Evolutionary conservation across 2,329 filamentous ascomycete species (phyloP).

Genomic region (Knufia fluminis): DNA sequence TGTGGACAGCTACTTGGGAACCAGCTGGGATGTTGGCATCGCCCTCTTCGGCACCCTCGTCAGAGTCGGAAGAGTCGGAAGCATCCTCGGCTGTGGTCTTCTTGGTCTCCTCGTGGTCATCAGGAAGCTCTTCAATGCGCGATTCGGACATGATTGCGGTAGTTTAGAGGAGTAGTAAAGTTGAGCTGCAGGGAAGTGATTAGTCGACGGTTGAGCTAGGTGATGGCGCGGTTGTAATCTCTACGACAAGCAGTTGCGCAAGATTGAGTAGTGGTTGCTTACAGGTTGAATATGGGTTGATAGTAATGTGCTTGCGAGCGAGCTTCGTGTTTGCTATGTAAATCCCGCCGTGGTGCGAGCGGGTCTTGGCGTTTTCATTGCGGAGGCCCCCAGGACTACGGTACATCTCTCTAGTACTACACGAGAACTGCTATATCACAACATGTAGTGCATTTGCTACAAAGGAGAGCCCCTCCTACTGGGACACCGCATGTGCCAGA

Average conservation of each 20-base stretch:
- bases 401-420: too few relatives aligned
- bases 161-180: conserved; percentile 26
- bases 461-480: background rate
- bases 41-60: conserved; percentile 35
- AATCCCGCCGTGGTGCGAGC: too few relatives aligned
- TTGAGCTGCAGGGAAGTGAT: background rate
- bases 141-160: conserved; percentile 79
- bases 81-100: conserved; percentile 72
- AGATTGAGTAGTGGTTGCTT: background rate
- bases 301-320: too few relatives aligned
- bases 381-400: too few relatives aligned
- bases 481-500: background rate
- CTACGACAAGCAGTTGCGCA: background rate
- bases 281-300: background rate
- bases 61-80: conserved; percentile 42
- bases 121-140: conserved; percentile 93
- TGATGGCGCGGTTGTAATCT: background rate
- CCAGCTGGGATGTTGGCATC: conserved; percentile 68
- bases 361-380: too few relatives aligned
- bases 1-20: conserved; percentile 84
- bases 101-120: conserved; percentile 65
- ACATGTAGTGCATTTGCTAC: background rate
- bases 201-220: background rate
- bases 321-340: too few relatives aligned
- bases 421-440: background rate